phyloP scores from a whole-genome alignment of 2,329 filamentous ascomycete genomes.

The Neophaeococcomyces aloes region DNA sequence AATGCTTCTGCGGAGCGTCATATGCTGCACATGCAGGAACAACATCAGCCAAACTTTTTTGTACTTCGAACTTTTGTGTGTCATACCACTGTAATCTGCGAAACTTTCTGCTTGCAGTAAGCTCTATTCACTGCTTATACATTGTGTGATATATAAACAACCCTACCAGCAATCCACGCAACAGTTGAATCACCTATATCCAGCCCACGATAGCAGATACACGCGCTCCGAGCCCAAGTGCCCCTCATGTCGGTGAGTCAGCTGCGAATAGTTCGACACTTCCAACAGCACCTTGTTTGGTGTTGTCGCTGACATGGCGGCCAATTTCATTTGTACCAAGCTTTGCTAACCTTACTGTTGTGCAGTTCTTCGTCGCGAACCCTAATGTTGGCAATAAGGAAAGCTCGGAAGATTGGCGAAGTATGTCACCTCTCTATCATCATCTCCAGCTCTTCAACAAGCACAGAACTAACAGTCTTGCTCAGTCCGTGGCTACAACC shows the following conservation, averaged over 20 bases:
- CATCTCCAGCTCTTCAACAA: neutral
- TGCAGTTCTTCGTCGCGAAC: constrained; percentile 65
- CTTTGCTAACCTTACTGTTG: neutral
- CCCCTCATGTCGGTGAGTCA: constrained; percentile 7
- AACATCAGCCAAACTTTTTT: too few relatives aligned
- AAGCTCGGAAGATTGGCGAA: constrained; percentile 70
- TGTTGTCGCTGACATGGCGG: neutral
- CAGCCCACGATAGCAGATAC: neutral
- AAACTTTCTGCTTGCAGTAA: too few relatives aligned
- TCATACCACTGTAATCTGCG: too few relatives aligned
- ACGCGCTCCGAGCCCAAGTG: neutral
- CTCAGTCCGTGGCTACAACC: constrained; percentile 83
- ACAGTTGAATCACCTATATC: neutral
- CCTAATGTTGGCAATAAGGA: constrained; percentile 65
- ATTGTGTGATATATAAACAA: too few relatives aligned
- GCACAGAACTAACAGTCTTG: neutral
- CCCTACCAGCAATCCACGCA: neutral
- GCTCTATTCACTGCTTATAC: too few relatives aligned
- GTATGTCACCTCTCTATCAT: constrained; percentile 39
- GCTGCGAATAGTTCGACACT: neutral
- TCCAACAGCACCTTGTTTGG: neutral
- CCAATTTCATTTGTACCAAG: neutral
- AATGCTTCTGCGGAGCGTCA: too few relatives aligned
- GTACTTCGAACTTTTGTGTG: too few relatives aligned
- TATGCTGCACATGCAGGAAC: too few relatives aligned